Conservation (phyloP, 768 basidiomycete genomes). For the Tulasnella sp. region DNA sequence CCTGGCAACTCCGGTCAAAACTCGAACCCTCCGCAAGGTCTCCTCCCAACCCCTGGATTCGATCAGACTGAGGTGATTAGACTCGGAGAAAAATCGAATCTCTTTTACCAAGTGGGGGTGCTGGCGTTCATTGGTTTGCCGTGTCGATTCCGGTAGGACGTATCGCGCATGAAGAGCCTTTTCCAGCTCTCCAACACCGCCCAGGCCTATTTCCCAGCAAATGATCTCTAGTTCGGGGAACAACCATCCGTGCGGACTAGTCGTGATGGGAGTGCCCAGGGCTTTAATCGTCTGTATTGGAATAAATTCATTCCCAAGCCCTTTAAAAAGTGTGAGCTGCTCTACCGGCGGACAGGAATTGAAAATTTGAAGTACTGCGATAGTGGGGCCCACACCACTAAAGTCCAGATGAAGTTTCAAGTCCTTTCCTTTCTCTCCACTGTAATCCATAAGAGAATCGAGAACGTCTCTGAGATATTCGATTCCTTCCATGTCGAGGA, state of each 20-base stretch:
- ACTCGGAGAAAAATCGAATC: background rate
- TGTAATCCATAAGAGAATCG: background rate
- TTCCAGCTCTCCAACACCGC: background rate
- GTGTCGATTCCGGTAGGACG: background rate
- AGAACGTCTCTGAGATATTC: background rate
- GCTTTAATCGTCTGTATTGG: background rate
- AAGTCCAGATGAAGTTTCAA: background rate
- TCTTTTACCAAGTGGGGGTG: background rate
- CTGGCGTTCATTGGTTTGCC: background rate
- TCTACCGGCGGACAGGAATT: background rate
- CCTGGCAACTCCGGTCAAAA: background rate
- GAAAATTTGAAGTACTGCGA: background rate
- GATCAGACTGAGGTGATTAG: no score
- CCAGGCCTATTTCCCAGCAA: no score
- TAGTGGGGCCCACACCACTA: background rate
- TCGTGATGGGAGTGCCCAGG: background rate
- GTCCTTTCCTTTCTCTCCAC: background rate
- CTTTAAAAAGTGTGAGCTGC: background rate
- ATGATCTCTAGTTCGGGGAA: background rate
- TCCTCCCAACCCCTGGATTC: background rate
- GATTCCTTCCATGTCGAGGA: no score
- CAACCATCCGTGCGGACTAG: background rate
- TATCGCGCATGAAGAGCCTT: background rate
- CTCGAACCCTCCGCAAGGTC: background rate
- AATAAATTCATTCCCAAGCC: background rate